These are phyloP conservation scores for Colletotrichum limetticola DNA, from an alignment of 2,329 filamentous ascomycete genomes.

Conservation along the genomic window DNA sequence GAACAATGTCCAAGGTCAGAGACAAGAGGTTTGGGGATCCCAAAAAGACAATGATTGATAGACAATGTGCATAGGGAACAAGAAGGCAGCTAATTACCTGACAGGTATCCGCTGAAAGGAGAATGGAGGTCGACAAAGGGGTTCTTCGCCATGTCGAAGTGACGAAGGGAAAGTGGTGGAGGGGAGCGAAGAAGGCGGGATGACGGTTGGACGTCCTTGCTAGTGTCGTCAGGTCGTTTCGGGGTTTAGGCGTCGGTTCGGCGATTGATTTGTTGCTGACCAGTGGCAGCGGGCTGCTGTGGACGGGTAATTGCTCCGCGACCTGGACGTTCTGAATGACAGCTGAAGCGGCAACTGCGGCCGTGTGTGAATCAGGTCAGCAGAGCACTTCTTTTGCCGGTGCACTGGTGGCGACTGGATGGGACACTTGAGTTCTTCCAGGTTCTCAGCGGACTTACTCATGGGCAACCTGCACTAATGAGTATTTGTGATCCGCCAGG, in stretches of 20 bases:
- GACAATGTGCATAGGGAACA: not conserved
- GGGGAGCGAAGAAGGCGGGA: slow-evolving; percentile 18
- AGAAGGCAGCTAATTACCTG: slow-evolving; percentile 20
- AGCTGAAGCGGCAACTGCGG: not conserved
- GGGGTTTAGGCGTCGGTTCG: slow-evolving; percentile 29
- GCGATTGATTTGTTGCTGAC: slow-evolving; percentile 11
- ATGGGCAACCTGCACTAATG: not conserved
- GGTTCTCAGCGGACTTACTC: not conserved
- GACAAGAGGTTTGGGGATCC: not conserved
- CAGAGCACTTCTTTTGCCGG: not conserved
- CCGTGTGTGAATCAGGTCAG: not conserved
- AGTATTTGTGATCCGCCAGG: not conserved
- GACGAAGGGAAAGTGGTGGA: slow-evolving; percentile 3
- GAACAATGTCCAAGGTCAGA: slow-evolving; percentile 6
- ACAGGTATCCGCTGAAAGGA: slow-evolving; percentile 19
- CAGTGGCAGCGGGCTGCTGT: not conserved
- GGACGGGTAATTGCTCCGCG: not conserved
- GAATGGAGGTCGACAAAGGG: slow-evolving; percentile 15
- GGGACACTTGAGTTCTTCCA: not conserved
- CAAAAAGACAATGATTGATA: not conserved
- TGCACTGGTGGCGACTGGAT: not conserved
- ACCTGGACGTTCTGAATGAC: not conserved
- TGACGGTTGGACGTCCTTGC: slow-evolving; percentile 18
- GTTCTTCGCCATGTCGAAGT: slow-evolving; percentile 24
- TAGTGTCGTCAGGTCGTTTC: slow-evolving; percentile 21